Evolutionary conservation across 2,329 filamentous ascomycete species (phyloP), one percentile per base, ranked within the genome.

Genomic region (Cryphonectria naterciae): DNA sequence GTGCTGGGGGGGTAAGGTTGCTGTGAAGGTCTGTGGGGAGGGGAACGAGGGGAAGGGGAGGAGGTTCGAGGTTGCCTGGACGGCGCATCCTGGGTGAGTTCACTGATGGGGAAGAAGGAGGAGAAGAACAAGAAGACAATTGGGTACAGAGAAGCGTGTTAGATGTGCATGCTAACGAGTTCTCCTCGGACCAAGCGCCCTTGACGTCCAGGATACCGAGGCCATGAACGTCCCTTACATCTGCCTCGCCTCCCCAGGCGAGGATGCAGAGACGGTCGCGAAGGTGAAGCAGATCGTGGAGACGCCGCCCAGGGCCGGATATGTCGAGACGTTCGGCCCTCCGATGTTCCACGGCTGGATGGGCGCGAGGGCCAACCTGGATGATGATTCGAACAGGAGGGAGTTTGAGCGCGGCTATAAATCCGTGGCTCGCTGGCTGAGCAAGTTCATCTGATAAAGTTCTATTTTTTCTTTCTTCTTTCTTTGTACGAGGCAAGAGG

Each of bases 301-400:
- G 54, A 81, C 78, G n/a, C 79, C 80, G 11, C 82, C 76, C 8
- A 80, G 81, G 68, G 77, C 76, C 1, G 80, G 83, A 22, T 75
- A 83, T 70, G 82, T 87, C 19, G 84, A 87, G 75, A 86, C 80
- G 1, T 88, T 86, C 74, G 67, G 71, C 1, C 70, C 68, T 5
- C 83, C 78, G 66, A 87, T 87, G 82, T 81, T 82, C 74, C 87
- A 89, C 74, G 87, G 87, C n/a, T 89, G 85, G 85, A 89, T 89
- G 87, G 85, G 85, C 8, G 85, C 86, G 0, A 78, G 86, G 35
- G 81, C 83, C 0, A 79, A 87, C 66, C 75, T 88, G 15, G 78
- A 82, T 15, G 79, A 85, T 41, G 79, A 82, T 70, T 81, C 80
- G 60, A 84, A 83, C 65, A 79, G 80, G 75, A 80, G 78, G 65